phyloP scores from a whole-genome alignment of 768 basidiomycete genomes.

The Leccinellum albellum region DNA sequence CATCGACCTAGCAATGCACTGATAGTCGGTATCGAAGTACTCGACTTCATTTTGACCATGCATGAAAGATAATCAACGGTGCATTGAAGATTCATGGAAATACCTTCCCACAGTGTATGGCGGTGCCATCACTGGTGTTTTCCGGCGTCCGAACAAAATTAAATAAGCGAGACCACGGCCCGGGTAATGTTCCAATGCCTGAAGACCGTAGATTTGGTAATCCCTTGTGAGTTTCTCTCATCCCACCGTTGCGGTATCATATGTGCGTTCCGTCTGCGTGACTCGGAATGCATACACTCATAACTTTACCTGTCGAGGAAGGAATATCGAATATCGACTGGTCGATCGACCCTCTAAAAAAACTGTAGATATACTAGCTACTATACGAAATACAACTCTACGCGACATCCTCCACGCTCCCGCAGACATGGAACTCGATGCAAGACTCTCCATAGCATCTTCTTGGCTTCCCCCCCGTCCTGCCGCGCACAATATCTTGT shows the following conservation, averaged over 20 bases:
- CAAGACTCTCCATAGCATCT: conserved; percentile 49
- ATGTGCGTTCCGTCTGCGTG: neutral
- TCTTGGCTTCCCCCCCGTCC: conserved; percentile 50
- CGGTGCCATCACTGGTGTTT: neutral
- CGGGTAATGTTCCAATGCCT: too few relatives aligned
- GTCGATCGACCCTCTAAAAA: neutral
- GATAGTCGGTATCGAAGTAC: too few relatives aligned
- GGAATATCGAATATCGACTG: neutral
- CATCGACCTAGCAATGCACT: too few relatives aligned
- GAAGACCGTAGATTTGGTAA: conserved; percentile 5
- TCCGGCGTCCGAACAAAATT: neutral
- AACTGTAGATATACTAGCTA: conserved; percentile 49
- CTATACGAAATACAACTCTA: conserved; percentile 74
- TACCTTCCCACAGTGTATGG: too few relatives aligned
- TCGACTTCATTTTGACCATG: too few relatives aligned
- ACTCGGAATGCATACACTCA: conserved; percentile 19
- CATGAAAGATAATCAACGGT: too few relatives aligned
- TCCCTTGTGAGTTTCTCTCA: neutral
- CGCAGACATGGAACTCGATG: conserved; percentile 57
- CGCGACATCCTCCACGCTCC: conserved; percentile 63
- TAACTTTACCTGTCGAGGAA: conserved; percentile 37
- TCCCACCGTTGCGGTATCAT: neutral
- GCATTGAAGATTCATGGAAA: too few relatives aligned
- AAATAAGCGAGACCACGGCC: too few relatives aligned
- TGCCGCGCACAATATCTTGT: conserved; percentile 68